phyloP scores from a whole-genome alignment of 495 filamentous ascomycete species.

The Neurospora sp. region DNA sequence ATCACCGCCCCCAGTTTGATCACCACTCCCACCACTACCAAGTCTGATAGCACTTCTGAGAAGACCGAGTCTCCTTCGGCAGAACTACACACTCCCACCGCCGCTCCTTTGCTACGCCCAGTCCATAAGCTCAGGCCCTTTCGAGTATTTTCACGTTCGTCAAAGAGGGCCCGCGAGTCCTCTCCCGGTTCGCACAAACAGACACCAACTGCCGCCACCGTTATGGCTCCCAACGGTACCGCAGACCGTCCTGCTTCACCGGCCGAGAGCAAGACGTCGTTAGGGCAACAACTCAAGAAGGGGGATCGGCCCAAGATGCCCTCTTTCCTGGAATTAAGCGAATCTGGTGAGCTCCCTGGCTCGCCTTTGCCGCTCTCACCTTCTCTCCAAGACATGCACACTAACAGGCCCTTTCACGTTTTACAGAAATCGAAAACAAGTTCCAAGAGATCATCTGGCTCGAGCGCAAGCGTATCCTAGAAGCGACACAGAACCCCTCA shows the following conservation, averaged over 20 bases:
- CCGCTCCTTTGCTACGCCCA: slow-evolving; percentile 8
- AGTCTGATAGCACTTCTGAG: neutral
- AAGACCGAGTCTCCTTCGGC: slow-evolving; percentile 12
- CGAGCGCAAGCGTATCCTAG: slow-evolving; percentile 45
- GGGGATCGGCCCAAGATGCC: slow-evolving; percentile 26
- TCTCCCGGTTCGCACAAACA: slow-evolving; percentile 21
- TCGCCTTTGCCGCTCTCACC: neutral
- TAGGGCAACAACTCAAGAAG: neutral
- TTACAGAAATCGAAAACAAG: slow-evolving; percentile 39
- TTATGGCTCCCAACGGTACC: slow-evolving; percentile 9
- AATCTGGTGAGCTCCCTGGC: slow-evolving; percentile 12
- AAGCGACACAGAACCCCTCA: slow-evolving; percentile 32
- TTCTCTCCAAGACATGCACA: neutral
- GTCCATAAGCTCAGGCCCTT: slow-evolving; percentile 22
- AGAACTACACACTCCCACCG: neutral
- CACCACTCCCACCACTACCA: slow-evolving; percentile 9
- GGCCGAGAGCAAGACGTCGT: slow-evolving; percentile 2
- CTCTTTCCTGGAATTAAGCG: slow-evolving; percentile 30
- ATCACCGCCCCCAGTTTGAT: slow-evolving; percentile 10
- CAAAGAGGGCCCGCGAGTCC: slow-evolving; percentile 35
- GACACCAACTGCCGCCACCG: slow-evolving; percentile 18
- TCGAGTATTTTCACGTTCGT: slow-evolving; percentile 22
- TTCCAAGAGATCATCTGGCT: slow-evolving; percentile 55
- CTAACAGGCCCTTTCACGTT: slow-evolving; percentile 5
- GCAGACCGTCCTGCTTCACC: slow-evolving; percentile 20